phyloP scores from a whole-genome alignment of 2,329 filamentous ascomycete genomes.

The Stemphylium vesicarium region DNA sequence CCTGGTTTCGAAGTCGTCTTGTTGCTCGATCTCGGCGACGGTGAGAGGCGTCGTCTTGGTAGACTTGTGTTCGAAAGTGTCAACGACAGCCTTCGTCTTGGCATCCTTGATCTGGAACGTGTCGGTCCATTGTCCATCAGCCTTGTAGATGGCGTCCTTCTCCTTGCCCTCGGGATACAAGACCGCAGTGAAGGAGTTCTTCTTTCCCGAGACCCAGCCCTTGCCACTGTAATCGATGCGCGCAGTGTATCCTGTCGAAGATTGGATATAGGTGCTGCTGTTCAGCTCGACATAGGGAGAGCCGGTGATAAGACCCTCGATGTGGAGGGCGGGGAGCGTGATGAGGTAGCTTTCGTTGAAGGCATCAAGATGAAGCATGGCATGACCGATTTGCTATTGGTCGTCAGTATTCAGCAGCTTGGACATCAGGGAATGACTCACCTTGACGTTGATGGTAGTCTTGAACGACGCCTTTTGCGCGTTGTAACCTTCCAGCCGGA shows the following conservation, averaged over 20 bases:
- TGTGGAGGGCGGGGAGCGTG: conserved; percentile 87
- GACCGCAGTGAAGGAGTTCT: conserved; percentile 83
- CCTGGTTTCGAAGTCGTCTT: conserved; percentile 86
- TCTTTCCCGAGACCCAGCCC: conserved; percentile 94
- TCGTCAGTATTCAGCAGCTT: conserved; percentile 4
- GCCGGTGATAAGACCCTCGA: conserved; percentile 88
- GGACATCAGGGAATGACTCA: background rate
- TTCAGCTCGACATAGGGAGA: conserved; percentile 92
- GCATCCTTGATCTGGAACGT: conserved; percentile 78
- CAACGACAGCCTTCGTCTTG: conserved; percentile 52
- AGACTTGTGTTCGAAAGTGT: conserved; percentile 55
- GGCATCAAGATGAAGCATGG: conserved; percentile 75
- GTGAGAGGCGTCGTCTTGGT: conserved; percentile 68
- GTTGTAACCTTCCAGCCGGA: conserved; percentile 83
- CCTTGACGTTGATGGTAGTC: conserved; percentile 88
- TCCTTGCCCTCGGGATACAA: conserved; percentile 74
- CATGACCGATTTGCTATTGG: conserved; percentile 78
- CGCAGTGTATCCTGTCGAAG: conserved; percentile 83
- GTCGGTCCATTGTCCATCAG: conserved; percentile 90
- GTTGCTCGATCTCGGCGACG: conserved; percentile 74
- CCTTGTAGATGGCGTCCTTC: conserved; percentile 78
- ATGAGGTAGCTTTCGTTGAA: conserved; percentile 81
- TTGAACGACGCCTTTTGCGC: conserved; percentile 96
- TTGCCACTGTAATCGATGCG: conserved; percentile 94
- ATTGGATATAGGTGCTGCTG: conserved; percentile 81